These are phyloP conservation scores for Pestalotiopsis sp. DNA, from an alignment of 2,329 filamentous ascomycete species.

Conservation along the genomic window DNA sequence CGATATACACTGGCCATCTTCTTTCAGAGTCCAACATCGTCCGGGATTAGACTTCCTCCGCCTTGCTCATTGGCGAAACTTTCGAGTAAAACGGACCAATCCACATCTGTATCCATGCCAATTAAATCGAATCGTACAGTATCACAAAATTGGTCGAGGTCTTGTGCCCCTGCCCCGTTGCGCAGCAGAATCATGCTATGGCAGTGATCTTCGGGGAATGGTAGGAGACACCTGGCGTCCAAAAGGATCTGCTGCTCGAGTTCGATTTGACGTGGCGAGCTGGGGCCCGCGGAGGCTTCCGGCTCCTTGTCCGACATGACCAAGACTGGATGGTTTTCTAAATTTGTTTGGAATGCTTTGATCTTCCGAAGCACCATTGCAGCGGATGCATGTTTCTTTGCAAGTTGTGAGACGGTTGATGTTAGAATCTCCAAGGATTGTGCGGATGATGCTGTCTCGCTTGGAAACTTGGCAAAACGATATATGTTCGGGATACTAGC, in stretches of 20 bases:
- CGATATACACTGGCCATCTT: not conserved
- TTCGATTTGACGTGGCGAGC: not conserved
- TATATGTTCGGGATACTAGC: not conserved
- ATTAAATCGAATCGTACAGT: not conserved
- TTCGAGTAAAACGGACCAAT: not conserved
- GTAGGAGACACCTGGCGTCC: not conserved
- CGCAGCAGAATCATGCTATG: not conserved
- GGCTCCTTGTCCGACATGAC: not conserved
- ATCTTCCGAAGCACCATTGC: not conserved
- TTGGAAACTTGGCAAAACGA: not conserved
- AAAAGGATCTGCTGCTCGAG: not conserved
- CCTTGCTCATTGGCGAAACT: not conserved
- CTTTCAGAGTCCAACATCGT: not conserved
- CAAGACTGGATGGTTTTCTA: not conserved
- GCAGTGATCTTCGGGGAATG: not conserved
- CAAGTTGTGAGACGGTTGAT: not conserved
- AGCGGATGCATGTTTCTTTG: not conserved
- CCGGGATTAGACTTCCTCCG: not conserved
- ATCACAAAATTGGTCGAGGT: not conserved
- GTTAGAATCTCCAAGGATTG: not conserved
- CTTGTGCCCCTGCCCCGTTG: not conserved
- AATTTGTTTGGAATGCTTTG: not conserved
- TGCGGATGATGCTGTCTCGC: not conserved
- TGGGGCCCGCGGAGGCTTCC: too few species aligned
- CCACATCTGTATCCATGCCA: not conserved